Evolutionary conservation across 768 basidiomycete species (phyloP), one percentile per base, ranked within the genome.

Genomic region (Boletus reticuloceps): DNA sequence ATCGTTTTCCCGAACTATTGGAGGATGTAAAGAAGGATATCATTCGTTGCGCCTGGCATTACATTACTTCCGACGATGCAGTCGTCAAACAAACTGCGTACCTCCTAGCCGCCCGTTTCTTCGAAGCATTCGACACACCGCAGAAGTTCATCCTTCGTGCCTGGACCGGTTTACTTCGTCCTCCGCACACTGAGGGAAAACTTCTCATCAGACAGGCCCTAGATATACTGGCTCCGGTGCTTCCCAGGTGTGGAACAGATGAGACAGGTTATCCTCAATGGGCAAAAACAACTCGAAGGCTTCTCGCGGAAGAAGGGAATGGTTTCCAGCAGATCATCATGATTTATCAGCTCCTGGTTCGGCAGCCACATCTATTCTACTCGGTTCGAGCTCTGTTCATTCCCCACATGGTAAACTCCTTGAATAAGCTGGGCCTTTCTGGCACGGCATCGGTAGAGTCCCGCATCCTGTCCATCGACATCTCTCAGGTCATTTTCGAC

Each of bases 1-100:
- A 95, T 56, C 80, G 88, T 63, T 94, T 92, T 60, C 81, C 86
- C 3, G 75, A 82, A n/a, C 71, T 91, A n/a, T 77, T 97, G 41
- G 84, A 83, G 55, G 88, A 92, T 43, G 83, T 82, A 37, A 84
- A 89, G 71, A 98, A 94, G 69, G 91, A 95, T 56, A 85, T 98
- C 61, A 94, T 98, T 75, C 91, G 89, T 69, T 89, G 89, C 54
- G 91, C 93, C 19, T 98, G 94, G 94, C 82, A 87, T 63, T 91
- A 87, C 63, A 90, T 95, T 61, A 81, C 80, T 7, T 86, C 78
- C 51, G 92, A 96, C 40, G 97, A 98, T 68, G 81, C 88, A 6
- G 85, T 94, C 19, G 91, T 97, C 64, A 95, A 93, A 70, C 92
- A 98, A 69, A 91, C 91, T 10, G 89, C 93, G 0, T 94, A 94